A percentile compares a stretch with the other conserved stretches of the same genome.
These are phyloP conservation scores for Triticum urartu DNA, from an alignment of 176 grass and related monocot species.

Conservation along the genomic window DNA sequence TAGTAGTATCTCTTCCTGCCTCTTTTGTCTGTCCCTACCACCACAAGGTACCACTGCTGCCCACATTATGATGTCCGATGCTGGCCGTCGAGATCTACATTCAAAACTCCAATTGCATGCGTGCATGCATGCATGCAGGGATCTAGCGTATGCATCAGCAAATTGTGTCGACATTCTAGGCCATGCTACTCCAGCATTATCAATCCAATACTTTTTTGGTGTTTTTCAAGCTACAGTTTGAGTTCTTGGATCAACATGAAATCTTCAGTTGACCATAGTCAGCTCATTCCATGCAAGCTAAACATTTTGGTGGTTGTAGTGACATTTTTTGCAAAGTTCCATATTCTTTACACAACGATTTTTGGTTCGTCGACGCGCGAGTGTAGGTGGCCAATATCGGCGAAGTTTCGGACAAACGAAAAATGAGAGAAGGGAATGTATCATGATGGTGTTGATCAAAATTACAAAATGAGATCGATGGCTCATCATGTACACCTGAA, in stretches of 20 bases:
- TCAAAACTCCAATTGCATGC: constrained; percentile 8
- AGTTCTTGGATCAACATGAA: too few relatives aligned
- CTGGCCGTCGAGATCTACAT: constrained; percentile 18
- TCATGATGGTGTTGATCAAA: not conserved
- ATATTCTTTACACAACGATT: too few relatives aligned
- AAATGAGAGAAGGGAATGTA: not conserved
- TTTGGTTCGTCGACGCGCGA: too few relatives aligned
- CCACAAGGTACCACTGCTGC: not conserved
- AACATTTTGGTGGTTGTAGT: too few relatives aligned
- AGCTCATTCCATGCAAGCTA: too few relatives aligned
- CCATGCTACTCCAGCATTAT: not conserved
- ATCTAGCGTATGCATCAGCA: not conserved
- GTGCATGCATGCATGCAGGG: not conserved
- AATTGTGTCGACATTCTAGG: not conserved
- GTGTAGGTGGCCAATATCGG: too few relatives aligned
- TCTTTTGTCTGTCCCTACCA: constrained; percentile 10
- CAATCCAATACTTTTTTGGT: too few relatives aligned
- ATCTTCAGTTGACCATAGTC: too few relatives aligned
- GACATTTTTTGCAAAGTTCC: too few relatives aligned
- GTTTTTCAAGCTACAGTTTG: too few relatives aligned
- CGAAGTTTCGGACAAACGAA: accelerated
- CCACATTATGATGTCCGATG: constrained; percentile 2
- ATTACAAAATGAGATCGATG: not conserved
- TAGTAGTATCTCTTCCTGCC: not conserved
- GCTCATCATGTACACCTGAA: not conserved